phyloP scores from a whole-genome alignment of 179 eudicot genomes.

The Pouteria campechiana region DNA sequence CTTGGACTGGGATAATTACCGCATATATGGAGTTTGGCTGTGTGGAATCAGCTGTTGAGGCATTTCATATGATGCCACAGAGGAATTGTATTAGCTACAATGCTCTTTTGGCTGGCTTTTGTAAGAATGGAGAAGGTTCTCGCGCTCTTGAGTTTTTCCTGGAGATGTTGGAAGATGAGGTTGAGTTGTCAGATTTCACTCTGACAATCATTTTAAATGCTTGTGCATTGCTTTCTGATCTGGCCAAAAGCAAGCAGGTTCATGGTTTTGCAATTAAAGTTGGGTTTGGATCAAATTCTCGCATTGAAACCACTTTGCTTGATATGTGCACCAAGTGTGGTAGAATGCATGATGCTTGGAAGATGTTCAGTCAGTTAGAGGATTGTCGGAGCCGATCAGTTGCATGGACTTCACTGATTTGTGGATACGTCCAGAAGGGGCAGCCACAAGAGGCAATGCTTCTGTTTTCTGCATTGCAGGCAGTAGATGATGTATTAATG shows the following conservation, averaged over 20 bases:
- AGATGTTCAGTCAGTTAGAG: slow-evolving; percentile 28
- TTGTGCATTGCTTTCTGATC: slow-evolving; percentile 45
- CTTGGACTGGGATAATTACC: slow-evolving; percentile 72
- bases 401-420: slow-evolving; percentile 50
- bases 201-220: slow-evolving; percentile 57
- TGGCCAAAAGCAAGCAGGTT: slow-evolving; percentile 46
- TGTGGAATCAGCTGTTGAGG: slow-evolving; percentile 47
- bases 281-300: slow-evolving; percentile 36
- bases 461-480: slow-evolving; percentile 30
- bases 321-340: slow-evolving; percentile 86
- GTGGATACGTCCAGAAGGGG: slow-evolving; percentile 67
- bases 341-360: slow-evolving; percentile 61
- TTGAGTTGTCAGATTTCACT: slow-evolving; percentile 55
- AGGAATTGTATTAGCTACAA: slow-evolving; percentile 58
- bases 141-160: slow-evolving; percentile 46
- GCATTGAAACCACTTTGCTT: slow-evolving; percentile 53
- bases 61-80: slow-evolving; percentile 54
- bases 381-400: slow-evolving; percentile 13
- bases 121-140: slow-evolving; percentile 48
- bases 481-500: slow-evolving; percentile 19
- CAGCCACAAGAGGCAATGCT: slow-evolving; percentile 55
- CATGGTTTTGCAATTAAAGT: slow-evolving; percentile 68
- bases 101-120: slow-evolving; percentile 62
- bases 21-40: slow-evolving; percentile 70
- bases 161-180: slow-evolving; percentile 43